Conservation (phyloP, 2,329 filamentous ascomycete genomes). For the Arthrobotrys sphaeroides region DNA sequence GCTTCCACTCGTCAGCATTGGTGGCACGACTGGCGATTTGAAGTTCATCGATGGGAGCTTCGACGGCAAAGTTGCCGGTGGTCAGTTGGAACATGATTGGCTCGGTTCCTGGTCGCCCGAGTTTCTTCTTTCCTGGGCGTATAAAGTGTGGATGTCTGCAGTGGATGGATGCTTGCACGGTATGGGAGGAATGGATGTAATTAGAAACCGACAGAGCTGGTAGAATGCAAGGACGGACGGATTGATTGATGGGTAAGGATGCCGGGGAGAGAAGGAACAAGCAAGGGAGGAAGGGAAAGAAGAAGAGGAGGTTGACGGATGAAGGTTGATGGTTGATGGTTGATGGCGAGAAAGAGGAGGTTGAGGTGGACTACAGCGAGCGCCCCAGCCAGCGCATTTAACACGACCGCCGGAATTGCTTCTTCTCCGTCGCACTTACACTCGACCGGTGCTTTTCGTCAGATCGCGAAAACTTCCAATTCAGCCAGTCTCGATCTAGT, state of each 20-base stretch:
- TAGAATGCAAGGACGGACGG: neutral
- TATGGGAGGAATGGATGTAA: neutral
- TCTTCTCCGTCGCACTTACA: neutral
- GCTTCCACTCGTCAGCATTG: constrained; percentile 51
- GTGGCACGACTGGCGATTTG: constrained; percentile 50
- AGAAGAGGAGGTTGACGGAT: neutral
- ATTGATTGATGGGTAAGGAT: neutral
- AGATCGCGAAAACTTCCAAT: too few species aligned
- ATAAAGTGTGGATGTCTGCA: neutral
- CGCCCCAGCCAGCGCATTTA: constrained; percentile 51
- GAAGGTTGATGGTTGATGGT: neutral
- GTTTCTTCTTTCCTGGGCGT: too few species aligned
- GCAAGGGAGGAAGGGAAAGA: neutral
- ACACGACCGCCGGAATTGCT: neutral
- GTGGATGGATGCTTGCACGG: neutral
- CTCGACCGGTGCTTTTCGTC: too few species aligned
- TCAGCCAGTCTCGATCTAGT: neutral
- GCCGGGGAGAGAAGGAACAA: neutral
- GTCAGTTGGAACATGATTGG: constrained; percentile 45
- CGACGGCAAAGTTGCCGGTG: constrained; percentile 44
- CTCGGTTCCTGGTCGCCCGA: neutral
- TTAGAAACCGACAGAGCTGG: neutral
- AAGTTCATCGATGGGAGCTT: constrained; percentile 52
- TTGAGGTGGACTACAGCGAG: neutral
- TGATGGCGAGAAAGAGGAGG: neutral